Percentiles rank a stretch among this genome's conserved stretches.
phyloP scores from a whole-genome alignment of 306 rosid species.

The Fragaria nilgerrensis region DNA sequence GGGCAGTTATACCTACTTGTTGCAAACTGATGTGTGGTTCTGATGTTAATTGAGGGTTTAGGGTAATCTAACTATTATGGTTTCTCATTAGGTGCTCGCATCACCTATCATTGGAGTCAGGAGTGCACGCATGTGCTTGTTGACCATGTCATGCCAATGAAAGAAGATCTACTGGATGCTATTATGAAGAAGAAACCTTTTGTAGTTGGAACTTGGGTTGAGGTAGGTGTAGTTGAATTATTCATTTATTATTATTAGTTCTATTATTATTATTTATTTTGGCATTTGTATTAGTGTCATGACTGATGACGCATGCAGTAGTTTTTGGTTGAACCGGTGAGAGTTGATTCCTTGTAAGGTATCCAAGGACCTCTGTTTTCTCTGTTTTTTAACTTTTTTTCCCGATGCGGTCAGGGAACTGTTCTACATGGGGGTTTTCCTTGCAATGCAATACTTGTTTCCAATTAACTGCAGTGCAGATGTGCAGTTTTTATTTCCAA shows the following conservation, averaged over 20 bases:
- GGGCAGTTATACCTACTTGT: neutral
- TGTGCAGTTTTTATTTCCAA: too few relatives aligned
- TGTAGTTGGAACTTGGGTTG: conserved; percentile 72
- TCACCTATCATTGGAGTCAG: conserved; percentile 39
- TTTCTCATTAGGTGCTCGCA: conserved; percentile 62
- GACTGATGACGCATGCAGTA: neutral
- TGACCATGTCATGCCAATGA: conserved; percentile 63
- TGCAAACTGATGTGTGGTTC: neutral
- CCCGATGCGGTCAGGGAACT: neutral
- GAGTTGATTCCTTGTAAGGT: neutral
- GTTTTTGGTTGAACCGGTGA: neutral
- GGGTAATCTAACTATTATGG: conserved; percentile 13
- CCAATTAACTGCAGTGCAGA: too few relatives aligned
- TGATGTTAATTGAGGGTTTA: conserved; percentile 8
- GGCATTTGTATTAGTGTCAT: neutral
- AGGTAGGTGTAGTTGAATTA: conserved; percentile 40
- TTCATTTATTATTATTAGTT: too few relatives aligned
- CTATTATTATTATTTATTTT: neutral
- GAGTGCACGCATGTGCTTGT: conserved; percentile 93
- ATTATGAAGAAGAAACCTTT: conserved; percentile 60
- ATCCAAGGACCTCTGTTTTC: neutral
- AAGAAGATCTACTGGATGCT: conserved; percentile 62
- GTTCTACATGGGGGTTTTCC: neutral
- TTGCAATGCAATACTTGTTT: neutral
- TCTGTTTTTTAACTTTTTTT: neutral